Base-by-base conservation (phyloP, 2,329 filamentous ascomycete genomes). In the Lecanicillium sp. region DNA sequence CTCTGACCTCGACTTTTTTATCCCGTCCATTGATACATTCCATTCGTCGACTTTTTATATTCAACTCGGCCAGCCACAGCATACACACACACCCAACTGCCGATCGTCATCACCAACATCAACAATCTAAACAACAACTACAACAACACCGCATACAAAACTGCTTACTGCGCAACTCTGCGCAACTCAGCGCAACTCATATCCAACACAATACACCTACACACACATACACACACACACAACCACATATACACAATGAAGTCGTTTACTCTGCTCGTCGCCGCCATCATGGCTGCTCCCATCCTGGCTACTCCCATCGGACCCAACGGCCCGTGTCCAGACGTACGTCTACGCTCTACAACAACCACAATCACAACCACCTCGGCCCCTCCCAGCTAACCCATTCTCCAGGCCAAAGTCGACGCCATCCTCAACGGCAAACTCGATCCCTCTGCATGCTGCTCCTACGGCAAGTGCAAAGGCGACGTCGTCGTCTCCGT, bases 401-500 rank as follows among this genome's bases (percentile, higher is more conserved):
- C 35, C 12, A 26, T 4, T 24, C 7, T 21, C 2, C 33, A 68
- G 65, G 37, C 29, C 19, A 65, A 65, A 41, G 59, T 68, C 26
- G 65, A 68, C 51, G 62, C 62, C 12, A 78, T 78, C 32, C 67
- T 78, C 39, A 69, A 62, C 23, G 73, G 74, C 45, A 59, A 68
- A 23, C 63, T 74, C 51, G 65, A 67, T 17, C 67, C 72, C n/a
- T 70, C 74, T 23, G 69, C 62, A 11, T 78, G 75, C 60, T 79
- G 75, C 59, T 72, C 71, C n/a, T 77, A 78, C 52, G 75, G 75
- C 42, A 63, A 63, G 27, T 78, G 75, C 61, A 71, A 72, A 48
- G 69, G 69, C 45, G 69, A 75, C 50, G 70, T 77, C 40, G 70
- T 77, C 36, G 57, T 75, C 44, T 66, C 67, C 9, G 72, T 74